Percentiles rank a stretch among this genome's conserved stretches.
These are phyloP conservation scores for Diaporthe velutina DNA, from an alignment of 2,329 filamentous ascomycete genomes.

Conservation along the genomic window DNA sequence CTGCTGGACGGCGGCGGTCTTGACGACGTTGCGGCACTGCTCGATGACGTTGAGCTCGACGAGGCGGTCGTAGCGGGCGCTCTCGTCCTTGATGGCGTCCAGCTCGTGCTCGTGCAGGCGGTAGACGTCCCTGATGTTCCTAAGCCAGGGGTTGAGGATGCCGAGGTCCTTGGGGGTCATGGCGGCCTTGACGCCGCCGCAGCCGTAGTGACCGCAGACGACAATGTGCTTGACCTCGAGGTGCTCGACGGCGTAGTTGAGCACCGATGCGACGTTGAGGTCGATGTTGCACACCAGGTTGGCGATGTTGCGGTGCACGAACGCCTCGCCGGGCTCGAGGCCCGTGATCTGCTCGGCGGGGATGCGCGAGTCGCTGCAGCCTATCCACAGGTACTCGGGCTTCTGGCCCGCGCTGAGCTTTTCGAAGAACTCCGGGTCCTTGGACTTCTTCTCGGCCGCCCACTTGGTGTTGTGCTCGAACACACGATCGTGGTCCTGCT, in stretches of 20 bases:
- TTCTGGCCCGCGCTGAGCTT: conserved; percentile 74
- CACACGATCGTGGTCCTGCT: conserved; percentile 74
- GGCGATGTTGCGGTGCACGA: conserved; percentile 95
- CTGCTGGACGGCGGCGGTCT: conserved; percentile 85
- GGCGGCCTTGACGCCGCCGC: conserved; percentile 81
- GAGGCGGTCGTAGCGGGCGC: conserved; percentile 75
- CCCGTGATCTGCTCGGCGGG: conserved; percentile 91
- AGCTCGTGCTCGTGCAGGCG: conserved; percentile 78
- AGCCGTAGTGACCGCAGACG: conserved; percentile 84
- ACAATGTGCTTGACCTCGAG: conserved; percentile 86
- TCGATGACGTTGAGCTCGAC: conserved; percentile 87
- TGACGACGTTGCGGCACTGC: conserved; percentile 82
- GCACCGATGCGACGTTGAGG: conserved; percentile 83
- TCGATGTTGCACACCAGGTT: conserved; percentile 87
- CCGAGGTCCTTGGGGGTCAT: conserved; percentile 79
- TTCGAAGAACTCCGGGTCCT: conserved; percentile 75
- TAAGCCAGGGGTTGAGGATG: conserved; percentile 79
- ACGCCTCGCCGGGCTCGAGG: conserved; percentile 89
- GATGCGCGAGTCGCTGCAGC: conserved; percentile 90
- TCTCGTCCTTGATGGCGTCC: conserved; percentile 70
- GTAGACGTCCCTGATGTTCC: conserved; percentile 82
- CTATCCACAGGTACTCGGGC: conserved; percentile 87
- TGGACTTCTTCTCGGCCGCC: conserved; percentile 69
- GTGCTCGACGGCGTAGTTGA: conserved; percentile 87
- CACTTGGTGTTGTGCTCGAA: conserved; percentile 78